Conservation (phyloP, 2,329 filamentous ascomycete species). For the Aspergillus nomiae region DNA sequence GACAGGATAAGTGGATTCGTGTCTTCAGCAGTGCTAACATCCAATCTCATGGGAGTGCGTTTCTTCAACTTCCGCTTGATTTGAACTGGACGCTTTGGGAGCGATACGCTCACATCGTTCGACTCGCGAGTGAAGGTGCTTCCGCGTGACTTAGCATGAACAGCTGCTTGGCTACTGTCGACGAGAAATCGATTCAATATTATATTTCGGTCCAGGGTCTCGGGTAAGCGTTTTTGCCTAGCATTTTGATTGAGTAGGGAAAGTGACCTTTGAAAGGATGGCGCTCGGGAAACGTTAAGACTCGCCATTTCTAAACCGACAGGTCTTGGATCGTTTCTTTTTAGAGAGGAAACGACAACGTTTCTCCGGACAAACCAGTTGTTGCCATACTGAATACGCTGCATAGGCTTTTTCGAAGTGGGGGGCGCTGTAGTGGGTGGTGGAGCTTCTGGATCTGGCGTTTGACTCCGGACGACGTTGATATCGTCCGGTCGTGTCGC, state of each 20-base stretch:
- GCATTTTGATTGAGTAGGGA: slow-evolving; percentile 35
- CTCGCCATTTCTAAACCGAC: slow-evolving; percentile 34
- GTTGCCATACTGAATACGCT: slow-evolving; percentile 24
- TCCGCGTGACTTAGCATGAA: not conserved
- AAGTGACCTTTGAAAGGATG: slow-evolving; percentile 35
- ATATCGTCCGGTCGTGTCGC: slow-evolving; percentile 4
- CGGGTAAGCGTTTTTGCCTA: slow-evolving; percentile 21
- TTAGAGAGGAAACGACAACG: slow-evolving; percentile 39
- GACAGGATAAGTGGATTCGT: slow-evolving; percentile 41
- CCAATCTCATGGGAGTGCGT: slow-evolving; percentile 46
- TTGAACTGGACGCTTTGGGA: slow-evolving; percentile 7
- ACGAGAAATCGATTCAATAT: slow-evolving; percentile 41
- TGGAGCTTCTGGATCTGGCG: not conserved
- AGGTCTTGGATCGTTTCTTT: slow-evolving; percentile 36
- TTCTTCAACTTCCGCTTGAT: slow-evolving; percentile 36
- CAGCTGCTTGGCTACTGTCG: slow-evolving; percentile 15
- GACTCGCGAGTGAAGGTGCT: not conserved
- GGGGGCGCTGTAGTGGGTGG: slow-evolving; percentile 2
- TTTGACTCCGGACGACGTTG: slow-evolving; percentile 1
- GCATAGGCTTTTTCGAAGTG: slow-evolving; percentile 4
- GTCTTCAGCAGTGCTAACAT: slow-evolving; percentile 49
- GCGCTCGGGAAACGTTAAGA: slow-evolving; percentile 16
- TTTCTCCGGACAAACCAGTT: slow-evolving; percentile 39
- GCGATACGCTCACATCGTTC: slow-evolving; percentile 12
- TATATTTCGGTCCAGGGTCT: slow-evolving; percentile 25